These are phyloP conservation scores for Lactifluus pinguis DNA, from an alignment of 768 basidiomycete genomes.

Conservation along the genomic window DNA sequence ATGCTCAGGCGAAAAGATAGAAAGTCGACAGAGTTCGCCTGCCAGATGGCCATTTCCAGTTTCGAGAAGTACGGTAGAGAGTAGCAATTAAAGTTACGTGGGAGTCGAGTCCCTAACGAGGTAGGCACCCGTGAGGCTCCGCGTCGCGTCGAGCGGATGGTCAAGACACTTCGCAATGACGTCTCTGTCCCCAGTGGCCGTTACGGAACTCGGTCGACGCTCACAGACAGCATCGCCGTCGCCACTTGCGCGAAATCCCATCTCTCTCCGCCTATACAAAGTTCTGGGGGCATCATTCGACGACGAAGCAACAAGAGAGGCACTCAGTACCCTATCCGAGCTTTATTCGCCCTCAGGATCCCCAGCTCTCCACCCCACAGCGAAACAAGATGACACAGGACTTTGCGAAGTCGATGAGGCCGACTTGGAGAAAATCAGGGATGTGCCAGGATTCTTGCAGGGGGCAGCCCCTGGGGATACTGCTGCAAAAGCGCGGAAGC, in stretches of 20 bases:
- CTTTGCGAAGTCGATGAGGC: conserved; percentile 29
- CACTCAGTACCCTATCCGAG: conserved; percentile 73
- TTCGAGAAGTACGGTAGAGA: too few relatives aligned
- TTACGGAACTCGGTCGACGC: conserved; percentile 21
- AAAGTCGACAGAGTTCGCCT: too few relatives aligned
- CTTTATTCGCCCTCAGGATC: conserved; percentile 43
- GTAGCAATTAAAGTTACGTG: too few relatives aligned
- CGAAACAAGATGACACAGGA: conserved; percentile 30
- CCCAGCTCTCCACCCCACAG: conserved; percentile 18
- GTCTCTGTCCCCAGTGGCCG: conserved; percentile 18
- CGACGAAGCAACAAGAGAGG: conserved; percentile 69
- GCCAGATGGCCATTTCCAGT: too few relatives aligned
- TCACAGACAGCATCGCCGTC: conserved; percentile 19
- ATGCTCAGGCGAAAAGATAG: too few relatives aligned
- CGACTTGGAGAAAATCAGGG: conserved; percentile 19
- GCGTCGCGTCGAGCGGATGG: neutral
- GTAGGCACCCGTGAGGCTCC: neutral
- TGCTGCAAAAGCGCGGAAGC: conserved; percentile 67
- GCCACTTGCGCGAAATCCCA: conserved; percentile 47
- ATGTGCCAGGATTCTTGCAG: conserved; percentile 25
- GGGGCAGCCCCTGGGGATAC: conserved; percentile 45
- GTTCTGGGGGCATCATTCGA: conserved; percentile 75
- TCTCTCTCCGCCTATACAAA: conserved; percentile 85
- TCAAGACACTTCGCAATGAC: neutral
- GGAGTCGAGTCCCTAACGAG: too few relatives aligned